phyloP scores from a whole-genome alignment of 2,329 filamentous ascomycete species.

The Fusarium anthophilum region DNA sequence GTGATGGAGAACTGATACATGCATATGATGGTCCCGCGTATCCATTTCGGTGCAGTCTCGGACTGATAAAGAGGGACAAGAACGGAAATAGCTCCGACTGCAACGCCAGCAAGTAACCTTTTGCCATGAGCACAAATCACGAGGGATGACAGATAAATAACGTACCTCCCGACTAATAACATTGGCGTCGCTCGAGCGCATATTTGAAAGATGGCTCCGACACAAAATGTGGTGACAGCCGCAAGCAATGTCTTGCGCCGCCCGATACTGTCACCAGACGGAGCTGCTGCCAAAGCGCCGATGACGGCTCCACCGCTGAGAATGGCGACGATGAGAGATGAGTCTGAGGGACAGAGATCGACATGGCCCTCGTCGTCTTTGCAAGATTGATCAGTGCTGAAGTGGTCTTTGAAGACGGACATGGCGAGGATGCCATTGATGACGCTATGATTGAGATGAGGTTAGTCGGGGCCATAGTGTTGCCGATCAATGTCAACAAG shows the following conservation, averaged over 20 bases:
- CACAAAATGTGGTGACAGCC: constrained; percentile 71
- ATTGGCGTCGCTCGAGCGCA: constrained; percentile 68
- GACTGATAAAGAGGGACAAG: constrained; percentile 83
- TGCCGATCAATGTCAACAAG: constrained; percentile 1
- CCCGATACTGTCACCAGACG: constrained; percentile 74
- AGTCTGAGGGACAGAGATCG: constrained; percentile 66
- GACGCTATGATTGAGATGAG: constrained; percentile 44
- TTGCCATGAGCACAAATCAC: neutral
- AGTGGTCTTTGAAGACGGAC: constrained; percentile 71
- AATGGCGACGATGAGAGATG: constrained; percentile 81
- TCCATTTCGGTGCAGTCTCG: constrained; percentile 85
- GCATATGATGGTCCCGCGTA: constrained; percentile 78
- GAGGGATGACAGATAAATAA: neutral
- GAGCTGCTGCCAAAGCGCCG: constrained; percentile 76
- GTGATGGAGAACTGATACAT: constrained; percentile 82
- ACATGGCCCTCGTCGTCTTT: constrained; percentile 47
- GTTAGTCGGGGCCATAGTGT: constrained; percentile 30
- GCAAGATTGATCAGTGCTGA: constrained; percentile 65
- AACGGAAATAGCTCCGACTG: constrained; percentile 77
- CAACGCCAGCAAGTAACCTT: constrained; percentile 74
- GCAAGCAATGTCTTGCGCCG: constrained; percentile 75
- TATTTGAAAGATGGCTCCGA: constrained; percentile 78
- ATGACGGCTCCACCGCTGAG: constrained; percentile 82
- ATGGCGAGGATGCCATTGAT: constrained; percentile 79
- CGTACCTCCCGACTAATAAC: constrained; percentile 70